Percentiles rank a stretch among this genome's conserved stretches.
These are phyloP conservation scores for Taiwanofungus camphoratus DNA, from an alignment of 1,284 basidiomycete species.

Conservation along the genomic window DNA sequence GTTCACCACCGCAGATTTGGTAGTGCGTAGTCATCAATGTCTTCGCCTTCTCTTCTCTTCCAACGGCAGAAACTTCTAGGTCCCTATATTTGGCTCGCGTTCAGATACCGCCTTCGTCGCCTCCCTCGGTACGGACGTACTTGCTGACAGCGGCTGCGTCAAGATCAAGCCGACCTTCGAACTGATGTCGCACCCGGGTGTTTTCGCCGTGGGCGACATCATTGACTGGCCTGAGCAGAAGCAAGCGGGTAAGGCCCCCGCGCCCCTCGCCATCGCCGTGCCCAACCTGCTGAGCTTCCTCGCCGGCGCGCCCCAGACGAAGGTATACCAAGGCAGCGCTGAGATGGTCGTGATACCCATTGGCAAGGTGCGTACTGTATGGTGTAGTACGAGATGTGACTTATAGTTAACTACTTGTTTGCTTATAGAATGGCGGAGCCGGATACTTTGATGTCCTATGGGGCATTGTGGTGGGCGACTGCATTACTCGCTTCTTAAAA, in stretches of 20 bases:
- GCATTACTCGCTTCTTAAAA: constrained; percentile 21
- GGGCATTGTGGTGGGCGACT: constrained; percentile 33
- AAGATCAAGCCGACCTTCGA: constrained; percentile 50
- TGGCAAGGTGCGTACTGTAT: constrained; percentile 43
- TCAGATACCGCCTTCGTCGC: constrained; percentile 48
- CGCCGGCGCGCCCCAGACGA: constrained; percentile 28
- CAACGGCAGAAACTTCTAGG: constrained; percentile 26
- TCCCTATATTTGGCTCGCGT: constrained; percentile 41
- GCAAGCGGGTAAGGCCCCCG: constrained; percentile 41
- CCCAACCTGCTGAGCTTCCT: constrained; percentile 46
- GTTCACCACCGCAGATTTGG: constrained; percentile 47
- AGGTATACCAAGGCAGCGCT: constrained; percentile 42
- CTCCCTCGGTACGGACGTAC: constrained; percentile 36
- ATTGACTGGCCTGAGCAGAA: constrained; percentile 57
- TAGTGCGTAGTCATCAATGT: constrained; percentile 38
- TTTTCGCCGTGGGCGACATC: constrained; percentile 58
- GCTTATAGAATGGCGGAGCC: constrained; percentile 39
- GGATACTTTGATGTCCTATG: constrained; percentile 41
- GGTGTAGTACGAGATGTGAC: neutral
- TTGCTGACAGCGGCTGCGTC: constrained; percentile 38
- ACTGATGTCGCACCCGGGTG: constrained; percentile 37
- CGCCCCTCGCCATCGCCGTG: constrained; percentile 39
- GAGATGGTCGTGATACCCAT: constrained; percentile 55
- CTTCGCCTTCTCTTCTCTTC: neutral
- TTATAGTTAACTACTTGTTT: constrained; percentile 1